Conservation (phyloP, 805 yeast species). For the Schwanniomyces polymorphus region DNA sequence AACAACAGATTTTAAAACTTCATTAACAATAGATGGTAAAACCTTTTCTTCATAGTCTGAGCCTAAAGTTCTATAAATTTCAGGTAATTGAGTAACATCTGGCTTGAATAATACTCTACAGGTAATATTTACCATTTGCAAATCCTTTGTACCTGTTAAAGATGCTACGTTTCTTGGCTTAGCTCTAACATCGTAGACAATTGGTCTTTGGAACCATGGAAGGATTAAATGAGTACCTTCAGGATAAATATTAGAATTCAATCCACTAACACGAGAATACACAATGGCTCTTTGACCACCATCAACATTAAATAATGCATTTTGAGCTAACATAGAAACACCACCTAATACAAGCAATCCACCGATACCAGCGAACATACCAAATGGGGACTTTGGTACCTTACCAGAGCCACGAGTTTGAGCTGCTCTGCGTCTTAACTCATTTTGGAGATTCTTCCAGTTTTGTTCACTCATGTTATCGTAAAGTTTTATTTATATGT, state of each 20-base stretch:
- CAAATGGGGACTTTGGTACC: slow-evolving; percentile 35
- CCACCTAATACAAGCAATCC: slow-evolving; percentile 43
- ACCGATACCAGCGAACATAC: slow-evolving; percentile 42
- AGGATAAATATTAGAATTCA: slow-evolving; percentile 74
- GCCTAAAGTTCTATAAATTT: slow-evolving; percentile 89
- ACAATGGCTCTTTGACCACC: slow-evolving; percentile 99
- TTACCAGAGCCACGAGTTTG: slow-evolving; percentile 22
- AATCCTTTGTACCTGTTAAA: slow-evolving; percentile 95
- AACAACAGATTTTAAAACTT: slow-evolving; percentile 92
- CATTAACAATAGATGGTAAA: slow-evolving; percentile 96
- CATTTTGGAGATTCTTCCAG: slow-evolving; percentile 42
- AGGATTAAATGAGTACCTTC: slow-evolving; percentile 95
- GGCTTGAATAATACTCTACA: slow-evolving; percentile 96
- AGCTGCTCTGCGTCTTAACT: slow-evolving; percentile 40
- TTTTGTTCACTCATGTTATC: slow-evolving; percentile 39
- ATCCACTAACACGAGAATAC: slow-evolving; percentile 84
- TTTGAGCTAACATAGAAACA: slow-evolving; percentile 38
- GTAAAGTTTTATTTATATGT: neutral
- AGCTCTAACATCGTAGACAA: slow-evolving; percentile 92
- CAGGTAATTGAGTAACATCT: slow-evolving; percentile 72
- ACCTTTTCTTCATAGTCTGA: slow-evolving; percentile 95
- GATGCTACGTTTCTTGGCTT: slow-evolving; percentile 96
- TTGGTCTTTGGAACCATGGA: slow-evolving; percentile 94
- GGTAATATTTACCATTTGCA: slow-evolving; percentile 99
- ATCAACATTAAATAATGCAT: slow-evolving; percentile 66